Evolutionary conservation across 2,329 filamentous ascomycete genomes (phyloP), one percentile per base, ranked within the genome.

Genomic region (Balansia obtecta): DNA sequence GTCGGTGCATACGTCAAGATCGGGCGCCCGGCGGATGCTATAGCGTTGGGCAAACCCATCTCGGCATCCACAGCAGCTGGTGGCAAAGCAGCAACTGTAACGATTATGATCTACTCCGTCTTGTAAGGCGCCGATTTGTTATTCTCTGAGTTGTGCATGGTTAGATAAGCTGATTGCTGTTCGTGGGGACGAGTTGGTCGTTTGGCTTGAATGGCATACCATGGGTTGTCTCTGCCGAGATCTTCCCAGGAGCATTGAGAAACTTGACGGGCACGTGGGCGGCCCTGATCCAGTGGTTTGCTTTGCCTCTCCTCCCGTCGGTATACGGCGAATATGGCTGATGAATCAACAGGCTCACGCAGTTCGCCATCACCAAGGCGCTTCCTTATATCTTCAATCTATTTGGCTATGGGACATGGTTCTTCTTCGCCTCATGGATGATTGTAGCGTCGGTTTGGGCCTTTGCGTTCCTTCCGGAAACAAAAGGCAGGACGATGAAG

Each of bases 361-460:
- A 71, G 41, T 72, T 72, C 48, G 61, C 63, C 51, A 68, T 73
- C 49, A 70, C 68, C 10, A 71, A 71, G 51, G 63, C 69, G 0
- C 58, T 71, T 1, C 70, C 70, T 0, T 72, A 72, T 52, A 73
- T 74, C 43, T 68, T 72, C 53, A 64, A 59, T 41, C 65, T 64
- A 0, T 61, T 72, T 10, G 63, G 65, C 20, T 78, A 71, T 56
- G 76, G 76, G 5, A 74, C 73, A 1, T 79, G 74, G 66, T 77
- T 77, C 62, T 77, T 79, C 64, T 80, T 80, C 54, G 76, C 73
- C 0, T 67, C 67, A 2, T 68, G 72, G 57, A 75, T 77, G 65
- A 61, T 78, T 7, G 57, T 68, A 11, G 71, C 72, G 6, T 65
- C 68, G 10, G 51, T 73, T 27, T 78, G 72, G 63, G 68, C 27